Evolutionary conservation across 2,329 filamentous ascomycete genomes (phyloP), one percentile per base, ranked within the genome.

Genomic region (Escovopsis sp.): DNA sequence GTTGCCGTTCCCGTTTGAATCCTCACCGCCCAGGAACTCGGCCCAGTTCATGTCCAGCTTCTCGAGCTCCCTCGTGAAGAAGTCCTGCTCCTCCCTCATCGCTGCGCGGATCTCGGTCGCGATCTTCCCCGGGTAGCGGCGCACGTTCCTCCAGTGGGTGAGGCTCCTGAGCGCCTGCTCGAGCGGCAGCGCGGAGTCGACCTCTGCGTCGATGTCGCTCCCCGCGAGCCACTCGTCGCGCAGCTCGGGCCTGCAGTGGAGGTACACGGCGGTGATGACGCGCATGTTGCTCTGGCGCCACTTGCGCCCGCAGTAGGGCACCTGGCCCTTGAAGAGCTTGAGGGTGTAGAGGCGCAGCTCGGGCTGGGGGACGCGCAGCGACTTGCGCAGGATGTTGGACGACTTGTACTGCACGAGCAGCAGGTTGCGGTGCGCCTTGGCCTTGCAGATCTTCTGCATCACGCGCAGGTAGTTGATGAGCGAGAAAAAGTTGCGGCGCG

Each of bases 271-370:
- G 0, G 91, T 98, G 56, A 98, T 98, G 55, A 96, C 88, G 42
- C 89, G 84, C 91, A 98, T 98, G 61, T 98, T 96, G 51, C 79
- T 80, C 65, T 96, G 91, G 12, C 91, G 80, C 91, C 91, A 98
- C 65, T 98, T 98, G 35, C 91, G 81, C 16, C 91, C 89, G 60
- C 89, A 96, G 67, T 94, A 98, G 1, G 91, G 91, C 5, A 98
- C 91, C 61, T 98, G 91, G 46, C 87, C 91, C 63, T 98, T 98
- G 78, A 96, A 96, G 0, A 98, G 73, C 63, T 98, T 98, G 51
- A 98, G 75, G 0, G 91, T 94, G 66, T 96, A 96, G 35, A 94
- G 78, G 6, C 91, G 79, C 34, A 98, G 71, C 53, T 86, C 75
- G 2, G 80, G 81, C 54, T 98, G 86, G 0, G 89, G 89, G 16